Base-by-base conservation (phyloP, 495 filamentous ascomycete species). In the Pyronema omphalodes region DNA sequence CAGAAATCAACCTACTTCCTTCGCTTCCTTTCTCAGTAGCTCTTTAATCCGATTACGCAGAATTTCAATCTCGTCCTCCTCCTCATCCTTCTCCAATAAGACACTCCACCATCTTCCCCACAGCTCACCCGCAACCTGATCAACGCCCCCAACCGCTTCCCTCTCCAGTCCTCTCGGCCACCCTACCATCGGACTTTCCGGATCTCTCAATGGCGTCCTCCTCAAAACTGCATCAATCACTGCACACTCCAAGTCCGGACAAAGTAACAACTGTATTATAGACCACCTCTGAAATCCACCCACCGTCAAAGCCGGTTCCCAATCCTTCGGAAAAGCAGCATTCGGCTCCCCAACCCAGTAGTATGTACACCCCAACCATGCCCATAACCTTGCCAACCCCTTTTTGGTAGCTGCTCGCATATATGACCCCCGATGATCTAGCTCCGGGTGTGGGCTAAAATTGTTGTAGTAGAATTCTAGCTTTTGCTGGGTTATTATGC, bases 131-230 rank as follows among this genome's bases (percentile, higher is more conserved):
- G 47, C 47, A 12, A 50, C 29, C 19, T 23, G 47, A 36, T 50
- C 47, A 9, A 50, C 47, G 11, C 29, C 47, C 9, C 47, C 47
- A 11, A 50, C 47, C 4, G 47, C 47, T 9, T 50, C 47, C 12
- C 47, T 23, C 12, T 50, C 47, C 47, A 50, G 1, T 8, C 47
- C 47, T 36, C 47, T 34, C 18, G 47, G 47, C 47, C 47, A 50
- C 8, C 7, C 8, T 2, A 50, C 12, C 18, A 11, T 35, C 11
- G 47, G 47, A 23, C 23, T 50, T 34, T 50, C 47, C 9, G 47
- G 47, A 36, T 50, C 47, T 34, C 47, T 23, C 29, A 50, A 17
- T 12, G 1, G 12, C 29, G 19, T 19, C 29, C 12, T 12, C 36
- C 19, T 50, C 29, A 50, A 34, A 12, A 50, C 23, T 3, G 19